Conservation (phyloP, 768 basidiomycete species). For the Tricholoma bakamatsutake region DNA sequence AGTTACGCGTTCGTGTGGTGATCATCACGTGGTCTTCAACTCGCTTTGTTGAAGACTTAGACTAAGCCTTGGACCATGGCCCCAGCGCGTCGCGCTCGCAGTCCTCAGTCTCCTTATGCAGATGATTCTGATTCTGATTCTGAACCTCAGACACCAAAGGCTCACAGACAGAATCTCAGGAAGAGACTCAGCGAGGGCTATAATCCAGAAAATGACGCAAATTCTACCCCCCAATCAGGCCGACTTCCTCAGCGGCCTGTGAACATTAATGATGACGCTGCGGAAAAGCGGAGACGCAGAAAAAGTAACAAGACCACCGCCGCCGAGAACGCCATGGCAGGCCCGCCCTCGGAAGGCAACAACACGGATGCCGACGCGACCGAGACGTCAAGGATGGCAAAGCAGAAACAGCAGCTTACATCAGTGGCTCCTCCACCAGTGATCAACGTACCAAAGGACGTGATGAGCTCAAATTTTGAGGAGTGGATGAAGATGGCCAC, state of each 20-base stretch:
- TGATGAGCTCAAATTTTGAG: conserved; percentile 92
- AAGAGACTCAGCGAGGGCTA: conserved; percentile 61
- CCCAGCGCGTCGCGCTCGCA: conserved; percentile 34
- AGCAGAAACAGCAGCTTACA: conserved; percentile 58
- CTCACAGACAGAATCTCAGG: conserved; percentile 35
- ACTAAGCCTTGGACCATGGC: no score
- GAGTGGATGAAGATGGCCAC: conserved; percentile 99
- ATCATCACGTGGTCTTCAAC: conserved; percentile 30
- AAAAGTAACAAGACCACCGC: conserved; percentile 66
- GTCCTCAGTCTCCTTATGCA: conserved; percentile 29
- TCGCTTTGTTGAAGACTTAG: conserved; percentile 39
- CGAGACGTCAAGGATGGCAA: conserved; percentile 42
- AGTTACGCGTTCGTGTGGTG: conserved; percentile 14
- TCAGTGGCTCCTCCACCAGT: conserved; percentile 54
- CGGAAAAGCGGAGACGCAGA: conserved; percentile 77
- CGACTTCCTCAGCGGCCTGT: conserved; percentile 39
- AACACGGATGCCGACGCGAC: conserved; percentile 30
- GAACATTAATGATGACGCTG: conserved; percentile 77
- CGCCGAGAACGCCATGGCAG: conserved; percentile 51
- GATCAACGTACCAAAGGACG: conserved; percentile 64
- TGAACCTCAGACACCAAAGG: conserved; percentile 35
- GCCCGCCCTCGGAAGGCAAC: conserved; percentile 50
- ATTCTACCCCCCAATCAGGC: conserved; percentile 29
- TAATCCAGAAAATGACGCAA: conserved; percentile 38
- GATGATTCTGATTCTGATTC: conserved; percentile 34